Conservation (phyloP, 192 early-diverging fungal genomes). For the Blastocladiella britannica region DNA sequence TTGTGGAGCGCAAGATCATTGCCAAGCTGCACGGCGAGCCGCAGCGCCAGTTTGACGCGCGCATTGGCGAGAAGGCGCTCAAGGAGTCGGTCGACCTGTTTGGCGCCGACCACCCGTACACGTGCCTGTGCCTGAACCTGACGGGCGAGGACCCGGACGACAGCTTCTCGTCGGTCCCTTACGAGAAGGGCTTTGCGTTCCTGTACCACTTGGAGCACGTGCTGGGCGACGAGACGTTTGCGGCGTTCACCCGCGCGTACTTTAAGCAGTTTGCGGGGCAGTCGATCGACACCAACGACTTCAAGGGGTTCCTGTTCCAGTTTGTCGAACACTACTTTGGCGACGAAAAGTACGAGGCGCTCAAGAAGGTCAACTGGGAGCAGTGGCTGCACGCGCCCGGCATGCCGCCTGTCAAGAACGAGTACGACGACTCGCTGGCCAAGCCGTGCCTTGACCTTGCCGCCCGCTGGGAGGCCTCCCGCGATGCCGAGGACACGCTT, state of each 20-base stretch:
- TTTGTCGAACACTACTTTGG: constrained; percentile 49
- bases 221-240: constrained; percentile 75
- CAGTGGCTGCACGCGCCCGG: constrained; percentile 69
- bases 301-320: constrained; percentile 57
- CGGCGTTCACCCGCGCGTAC: constrained; percentile 60
- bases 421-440: constrained; percentile 73
- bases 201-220: constrained; percentile 78
- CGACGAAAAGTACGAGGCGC: constrained; percentile 38
- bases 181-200: constrained; percentile 93
- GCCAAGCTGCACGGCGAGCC: constrained; percentile 58
- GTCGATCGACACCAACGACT: constrained; percentile 74
- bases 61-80: constrained; percentile 61
- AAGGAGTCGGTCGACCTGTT: constrained; percentile 45
- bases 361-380: constrained; percentile 77
- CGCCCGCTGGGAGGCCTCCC: constrained; percentile 46
- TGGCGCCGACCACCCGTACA: constrained; percentile 40
- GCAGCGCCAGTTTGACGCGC: constrained; percentile 57
- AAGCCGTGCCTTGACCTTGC: constrained; percentile 59
- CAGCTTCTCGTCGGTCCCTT: constrained; percentile 56
- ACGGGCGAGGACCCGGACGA: constrained; percentile 64
- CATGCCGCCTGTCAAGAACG: constrained; percentile 65
- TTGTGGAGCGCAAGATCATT: constrained; percentile 78
- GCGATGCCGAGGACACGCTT: constrained; percentile 16
- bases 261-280: constrained; percentile 63
- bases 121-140: constrained; percentile 52